phyloP scores from a whole-genome alignment of 2,329 filamentous ascomycete genomes.

The Ophiostoma australiae region DNA sequence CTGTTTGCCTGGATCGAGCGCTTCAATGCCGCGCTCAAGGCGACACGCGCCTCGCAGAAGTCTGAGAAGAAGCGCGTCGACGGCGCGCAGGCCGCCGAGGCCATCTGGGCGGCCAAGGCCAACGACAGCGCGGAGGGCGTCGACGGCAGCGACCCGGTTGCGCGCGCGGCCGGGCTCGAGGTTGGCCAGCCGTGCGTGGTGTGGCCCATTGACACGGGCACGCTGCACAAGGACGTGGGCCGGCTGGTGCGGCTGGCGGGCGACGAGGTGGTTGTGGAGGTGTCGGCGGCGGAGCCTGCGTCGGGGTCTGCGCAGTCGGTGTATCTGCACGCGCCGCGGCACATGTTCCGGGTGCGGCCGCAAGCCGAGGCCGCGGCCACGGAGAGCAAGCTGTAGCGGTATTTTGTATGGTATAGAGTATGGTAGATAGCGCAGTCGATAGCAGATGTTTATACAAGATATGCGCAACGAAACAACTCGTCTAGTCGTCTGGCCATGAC shows the following conservation, averaged over 20 bases:
- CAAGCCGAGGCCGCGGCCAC: background rate
- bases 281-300: constrained; percentile 27
- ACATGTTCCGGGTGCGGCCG: constrained; percentile 50
- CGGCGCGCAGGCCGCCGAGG: constrained; percentile 50
- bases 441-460: too few species aligned
- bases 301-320: constrained; percentile 40
- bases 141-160: constrained; percentile 42
- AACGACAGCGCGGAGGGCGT: constrained; percentile 44
- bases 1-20: constrained; percentile 60
- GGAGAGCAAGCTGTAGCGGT: constrained; percentile 24
- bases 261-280: constrained; percentile 56
- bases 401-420: too few species aligned
- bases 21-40: constrained; percentile 49
- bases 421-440: too few species aligned
- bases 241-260: constrained; percentile 47
- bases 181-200: constrained; percentile 53
- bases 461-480: too few species aligned
- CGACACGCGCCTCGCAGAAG: constrained; percentile 35
- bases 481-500: too few species aligned
- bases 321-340: constrained; percentile 57
- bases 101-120: constrained; percentile 44
- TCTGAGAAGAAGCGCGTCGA: constrained; percentile 36
- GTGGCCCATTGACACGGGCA: constrained; percentile 59
- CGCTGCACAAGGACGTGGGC: constrained; percentile 54
- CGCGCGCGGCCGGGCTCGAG: constrained; percentile 43